Evolutionary conservation across 2,329 filamentous ascomycete genomes (phyloP), one percentile per base, ranked within the genome.

Genomic region (Arthroderma sp.): DNA sequence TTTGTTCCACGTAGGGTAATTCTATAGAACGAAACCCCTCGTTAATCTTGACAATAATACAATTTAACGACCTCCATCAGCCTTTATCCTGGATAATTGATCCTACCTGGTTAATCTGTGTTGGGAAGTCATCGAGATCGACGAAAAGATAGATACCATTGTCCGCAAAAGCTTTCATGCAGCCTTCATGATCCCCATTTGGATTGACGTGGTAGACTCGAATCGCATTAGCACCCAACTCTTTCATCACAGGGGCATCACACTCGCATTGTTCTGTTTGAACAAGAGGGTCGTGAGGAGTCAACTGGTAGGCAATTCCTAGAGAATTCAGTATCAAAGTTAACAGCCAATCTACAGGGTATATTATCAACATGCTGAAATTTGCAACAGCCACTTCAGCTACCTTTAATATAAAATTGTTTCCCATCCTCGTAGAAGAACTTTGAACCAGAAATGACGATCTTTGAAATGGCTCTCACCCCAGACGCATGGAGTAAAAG

Each of bases 191-290:
- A 59, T 89, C 69, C 30, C 68, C 77, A 2, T 65, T 61, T 1
- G 83, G 68, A 55, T 93, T 81, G 49, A 94, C 85, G 58, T 94
- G 86, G 64, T 94, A 94, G 47, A 91, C 83, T 46, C 87, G 84
- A 56, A 94, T 86, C 29, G 82, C 74, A 61, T 94, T 94, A 59
- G 83, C 77, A 50, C 85, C 86, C 44, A 94, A 70, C 11, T 79
- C 77, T 61, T 84, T 74, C 83, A 94, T 93, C 57, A 88, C 71
- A 10, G 68, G 61, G 36, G 81, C 80, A 66, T 94, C 87, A 53
- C 78, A 77, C 54, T 73, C 63, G 68, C 86, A 93, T 68, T 94
- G 87, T 40, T 75, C 75, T 36, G 75, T 73, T 59, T 91, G 75
- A 53, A 84, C 66, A 50, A 94, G 75, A 40, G 86, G 87, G 58